Conservation (phyloP, 768 basidiomycete genomes). For the Dacryopinax primogenitus region DNA sequence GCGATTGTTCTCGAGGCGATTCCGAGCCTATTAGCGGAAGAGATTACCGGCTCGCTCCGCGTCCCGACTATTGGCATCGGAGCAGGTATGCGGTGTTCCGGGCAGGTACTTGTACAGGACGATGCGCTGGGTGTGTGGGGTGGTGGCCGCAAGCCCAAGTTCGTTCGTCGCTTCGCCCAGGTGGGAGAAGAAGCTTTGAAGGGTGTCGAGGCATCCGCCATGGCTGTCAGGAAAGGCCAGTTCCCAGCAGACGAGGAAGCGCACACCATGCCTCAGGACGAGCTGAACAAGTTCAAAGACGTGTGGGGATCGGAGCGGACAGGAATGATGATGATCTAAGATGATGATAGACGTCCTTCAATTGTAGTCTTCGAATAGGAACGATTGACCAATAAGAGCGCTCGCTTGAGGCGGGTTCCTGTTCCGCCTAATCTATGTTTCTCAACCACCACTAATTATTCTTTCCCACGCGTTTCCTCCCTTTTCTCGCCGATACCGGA, state of each 20-base stretch:
- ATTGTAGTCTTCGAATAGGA: no score
- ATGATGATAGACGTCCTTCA: no score
- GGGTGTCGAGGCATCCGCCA: slow-evolving; percentile 55
- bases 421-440: no score
- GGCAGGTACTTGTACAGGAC: slow-evolving; percentile 90
- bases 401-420: no score
- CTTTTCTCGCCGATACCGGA: no score
- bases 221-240: slow-evolving; percentile 57
- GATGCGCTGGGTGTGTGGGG: slow-evolving; percentile 81
- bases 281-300: slow-evolving; percentile 48
- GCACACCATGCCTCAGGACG: slow-evolving; percentile 60
- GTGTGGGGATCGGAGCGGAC: background rate
- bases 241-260: slow-evolving; percentile 83
- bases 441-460: no score
- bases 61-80: slow-evolving; percentile 94
- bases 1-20: slow-evolving; percentile 82
- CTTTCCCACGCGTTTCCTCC: no score
- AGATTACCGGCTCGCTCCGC: slow-evolving; percentile 53
- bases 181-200: slow-evolving; percentile 43
- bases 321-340: no score
- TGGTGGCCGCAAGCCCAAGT: slow-evolving; percentile 75
- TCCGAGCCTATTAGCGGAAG: slow-evolving; percentile 59
- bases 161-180: slow-evolving; percentile 77
- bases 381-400: no score
- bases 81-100: slow-evolving; percentile 68